Base-by-base conservation (phyloP, 345 rosid species). In the Salix brachista region DNA sequence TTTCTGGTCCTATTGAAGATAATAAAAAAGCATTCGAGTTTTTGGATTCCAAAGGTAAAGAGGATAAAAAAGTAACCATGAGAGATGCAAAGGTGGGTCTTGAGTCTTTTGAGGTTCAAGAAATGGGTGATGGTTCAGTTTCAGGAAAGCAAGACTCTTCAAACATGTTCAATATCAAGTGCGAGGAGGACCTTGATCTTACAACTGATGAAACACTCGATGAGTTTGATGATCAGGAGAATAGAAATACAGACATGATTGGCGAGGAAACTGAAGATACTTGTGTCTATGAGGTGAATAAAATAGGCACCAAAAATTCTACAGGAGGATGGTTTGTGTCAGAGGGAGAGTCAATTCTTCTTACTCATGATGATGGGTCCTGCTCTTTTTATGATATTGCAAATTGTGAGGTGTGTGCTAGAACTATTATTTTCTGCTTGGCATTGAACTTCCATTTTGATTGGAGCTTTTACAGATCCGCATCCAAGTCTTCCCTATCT, bases 281-380 rank as follows among this genome's bases (percentile, higher is more conserved):
- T 65, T 48, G 81, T 78, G 67, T 83, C 75, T 70, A 86, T 77
- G 91, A 84, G 80, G 86, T 87, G 65, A 88, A 86, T 78, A 90
- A 86, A 79, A 88, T 94, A 60, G 98, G 97, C 48, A 32, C 79
- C 69, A 96, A 85, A 82, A 88, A 69, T 75, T 78, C 94, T 37
- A 92, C 98, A 0, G 97, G 95, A 70, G 99, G 98, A 70, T 96
- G 99, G 98, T 94, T 96, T 87, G 93, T 94, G 75, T 96, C 99
- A 23, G 99, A 92, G 77, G 99, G 97, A 30, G 97, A 94, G 89
- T 89, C 98, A 32, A 90, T 90, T 85, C 87, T 96, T 81, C 98
- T 96, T 58, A 85, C 94, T 77, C 98, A 94, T 75, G 83, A 84
- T 81, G 97, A 96, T 82, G 97, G 97, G 34, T 94, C 98, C 13